phyloP scores from a whole-genome alignment of 1,139 yeast genomes.

The Candida anutae region DNA sequence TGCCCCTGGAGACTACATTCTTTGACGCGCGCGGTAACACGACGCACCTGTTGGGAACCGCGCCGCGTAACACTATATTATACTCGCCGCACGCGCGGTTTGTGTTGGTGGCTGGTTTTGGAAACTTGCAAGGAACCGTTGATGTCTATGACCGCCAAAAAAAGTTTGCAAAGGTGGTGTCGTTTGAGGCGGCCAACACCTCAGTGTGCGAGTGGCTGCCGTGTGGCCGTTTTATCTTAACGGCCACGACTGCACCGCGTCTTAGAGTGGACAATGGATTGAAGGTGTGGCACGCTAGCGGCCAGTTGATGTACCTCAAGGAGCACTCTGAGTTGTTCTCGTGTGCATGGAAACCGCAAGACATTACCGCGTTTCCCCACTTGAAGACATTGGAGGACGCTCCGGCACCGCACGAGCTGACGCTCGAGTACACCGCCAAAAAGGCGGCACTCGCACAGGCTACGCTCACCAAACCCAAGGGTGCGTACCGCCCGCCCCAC shows the following conservation, averaged over 20 bases:
- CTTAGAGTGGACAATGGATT: constrained; percentile 94
- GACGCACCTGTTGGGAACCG: constrained; percentile 76
- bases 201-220: constrained; percentile 98
- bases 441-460: constrained; percentile 30
- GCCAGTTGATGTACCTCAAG: constrained; percentile 67
- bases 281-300: constrained; percentile 89
- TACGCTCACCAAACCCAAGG: constrained; percentile 51
- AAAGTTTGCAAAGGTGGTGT: constrained; percentile 69
- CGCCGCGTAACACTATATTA: constrained; percentile 81
- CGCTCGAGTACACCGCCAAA: constrained; percentile 46
- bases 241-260: constrained; percentile 97
- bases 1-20: constrained; percentile 95
- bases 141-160: constrained; percentile 92
- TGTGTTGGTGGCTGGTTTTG: constrained; percentile 93
- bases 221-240: constrained; percentile 87
- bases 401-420: constrained; percentile 64
- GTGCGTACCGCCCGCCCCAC: constrained; percentile 95
- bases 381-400: constrained; percentile 47
- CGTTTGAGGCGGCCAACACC: constrained; percentile 89
- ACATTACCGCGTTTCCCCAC: constrained; percentile 52
- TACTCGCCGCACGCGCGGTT: constrained; percentile 94
- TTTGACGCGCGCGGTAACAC: constrained; percentile 92
- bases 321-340: constrained; percentile 77
- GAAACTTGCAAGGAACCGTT: constrained; percentile 94
- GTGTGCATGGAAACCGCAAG: constrained; percentile 85